phyloP scores from a whole-genome alignment of 495 filamentous ascomycete species.

The Neurospora tetrasperma region DNA sequence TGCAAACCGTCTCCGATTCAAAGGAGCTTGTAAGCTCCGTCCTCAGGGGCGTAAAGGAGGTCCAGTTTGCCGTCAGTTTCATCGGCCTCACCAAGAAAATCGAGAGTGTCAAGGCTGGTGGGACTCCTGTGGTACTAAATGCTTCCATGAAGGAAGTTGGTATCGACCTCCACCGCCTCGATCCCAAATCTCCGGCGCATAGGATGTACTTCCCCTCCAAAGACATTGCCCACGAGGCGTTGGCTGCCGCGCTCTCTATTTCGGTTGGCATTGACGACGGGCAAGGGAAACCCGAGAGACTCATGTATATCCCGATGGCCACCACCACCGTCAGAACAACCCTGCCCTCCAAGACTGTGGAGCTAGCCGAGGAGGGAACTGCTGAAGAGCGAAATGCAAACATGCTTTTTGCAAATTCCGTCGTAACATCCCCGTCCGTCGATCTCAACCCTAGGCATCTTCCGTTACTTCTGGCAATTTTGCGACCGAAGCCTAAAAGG shows the following conservation, averaged over 20 bases:
- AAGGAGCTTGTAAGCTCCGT: constrained; percentile 88
- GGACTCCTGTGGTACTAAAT: constrained; percentile 64
- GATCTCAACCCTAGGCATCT: constrained; percentile 93
- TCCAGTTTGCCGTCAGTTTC: constrained; percentile 92
- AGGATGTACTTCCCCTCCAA: constrained; percentile 96
- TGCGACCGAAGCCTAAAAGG: constrained; percentile 46
- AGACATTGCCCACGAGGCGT: constrained; percentile 90
- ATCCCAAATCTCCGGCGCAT: constrained; percentile 88
- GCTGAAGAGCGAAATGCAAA: constrained; percentile 88
- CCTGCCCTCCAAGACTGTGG: constrained; percentile 86
- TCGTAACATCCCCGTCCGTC: constrained; percentile 89
- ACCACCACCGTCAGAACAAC: constrained; percentile 94
- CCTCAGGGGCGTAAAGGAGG: constrained; percentile 84
- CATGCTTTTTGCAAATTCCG: constrained; percentile 89
- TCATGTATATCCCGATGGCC: constrained; percentile 94
- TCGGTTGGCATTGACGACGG: constrained; percentile 87
- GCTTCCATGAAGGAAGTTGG: constrained; percentile 93
- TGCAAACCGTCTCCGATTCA: constrained; percentile 82
- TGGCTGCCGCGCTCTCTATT: constrained; percentile 84
- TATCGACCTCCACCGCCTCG: constrained; percentile 84
- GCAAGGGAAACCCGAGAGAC: constrained; percentile 68
- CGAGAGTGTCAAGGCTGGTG: constrained; percentile 51
- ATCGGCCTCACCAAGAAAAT: constrained; percentile 76
- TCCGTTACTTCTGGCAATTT: constrained; percentile 70
- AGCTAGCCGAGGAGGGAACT: constrained; percentile 61